phyloP scores from a whole-genome alignment of 2,329 filamentous ascomycete genomes.

The Geosmithia morbida region DNA sequence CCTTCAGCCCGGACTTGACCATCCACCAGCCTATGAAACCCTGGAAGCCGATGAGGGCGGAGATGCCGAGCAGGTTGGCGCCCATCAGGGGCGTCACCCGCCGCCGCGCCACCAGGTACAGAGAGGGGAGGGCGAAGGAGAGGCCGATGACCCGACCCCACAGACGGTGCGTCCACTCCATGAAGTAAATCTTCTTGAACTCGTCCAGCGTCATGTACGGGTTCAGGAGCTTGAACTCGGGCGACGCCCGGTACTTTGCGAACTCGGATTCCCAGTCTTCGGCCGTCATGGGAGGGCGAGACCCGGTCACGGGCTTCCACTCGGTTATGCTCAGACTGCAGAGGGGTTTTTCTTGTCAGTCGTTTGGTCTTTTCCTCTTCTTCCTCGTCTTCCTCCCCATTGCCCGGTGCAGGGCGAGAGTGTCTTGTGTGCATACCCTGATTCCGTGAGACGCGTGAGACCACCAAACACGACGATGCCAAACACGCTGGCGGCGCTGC shows the following conservation, averaged over 20 bases:
- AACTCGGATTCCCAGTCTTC: conserved; percentile 90
- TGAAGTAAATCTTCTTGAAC: conserved; percentile 98
- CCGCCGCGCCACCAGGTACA: conserved; percentile 74
- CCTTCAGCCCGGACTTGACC: conserved; percentile 92
- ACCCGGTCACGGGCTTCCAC: conserved; percentile 94
- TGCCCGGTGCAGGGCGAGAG: too few relatives aligned
- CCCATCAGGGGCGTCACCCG: conserved; percentile 70
- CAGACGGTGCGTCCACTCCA: conserved; percentile 94
- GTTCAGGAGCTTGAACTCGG: conserved; percentile 87
- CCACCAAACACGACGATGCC: conserved; percentile 94
- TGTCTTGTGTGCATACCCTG: conserved; percentile 61
- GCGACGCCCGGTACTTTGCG: conserved; percentile 78
- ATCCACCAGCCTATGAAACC: conserved; percentile 98
- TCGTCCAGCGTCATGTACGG: conserved; percentile 83
- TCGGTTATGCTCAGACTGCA: conserved; percentile 87
- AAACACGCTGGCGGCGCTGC: conserved; percentile 84
- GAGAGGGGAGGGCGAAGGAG: conserved; percentile 74
- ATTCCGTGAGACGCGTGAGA: conserved; percentile 86
- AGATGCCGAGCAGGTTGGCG: conserved; percentile 65
- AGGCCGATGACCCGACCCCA: conserved; percentile 90
- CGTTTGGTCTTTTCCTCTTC: too few relatives aligned
- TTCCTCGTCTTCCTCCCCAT: too few relatives aligned
- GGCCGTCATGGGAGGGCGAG: conserved; percentile 63
- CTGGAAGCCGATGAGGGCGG: conserved; percentile 82
- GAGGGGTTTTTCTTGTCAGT: background rate